phyloP scores from a whole-genome alignment of 1,284 basidiomycete genomes.

The Trametes hirsuta region DNA sequence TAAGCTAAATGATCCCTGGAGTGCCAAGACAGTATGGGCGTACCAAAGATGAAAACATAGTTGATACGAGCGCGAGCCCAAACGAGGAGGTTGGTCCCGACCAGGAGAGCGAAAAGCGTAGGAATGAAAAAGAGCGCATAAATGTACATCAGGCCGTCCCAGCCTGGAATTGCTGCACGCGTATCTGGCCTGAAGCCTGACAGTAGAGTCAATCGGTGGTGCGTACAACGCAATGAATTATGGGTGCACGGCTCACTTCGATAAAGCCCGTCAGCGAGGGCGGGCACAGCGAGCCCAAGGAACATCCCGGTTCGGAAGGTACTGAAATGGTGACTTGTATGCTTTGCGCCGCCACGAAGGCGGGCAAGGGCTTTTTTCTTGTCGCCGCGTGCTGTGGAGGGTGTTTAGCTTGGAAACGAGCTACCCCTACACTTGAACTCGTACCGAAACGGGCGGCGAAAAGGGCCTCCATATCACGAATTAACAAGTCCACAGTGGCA shows the following conservation, averaged over 20 bases:
- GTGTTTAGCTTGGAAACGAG: not conserved
- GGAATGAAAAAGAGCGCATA: slow-evolving; percentile 82
- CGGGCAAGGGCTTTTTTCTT: slow-evolving; percentile 76
- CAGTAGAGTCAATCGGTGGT: not conserved
- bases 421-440: too few relatives aligned
- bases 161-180: slow-evolving; percentile 64
- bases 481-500: slow-evolving; percentile 63
- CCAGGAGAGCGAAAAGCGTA: slow-evolving; percentile 75
- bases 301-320: slow-evolving; percentile 77
- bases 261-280: slow-evolving; percentile 69
- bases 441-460: slow-evolving; percentile 78
- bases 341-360: slow-evolving; percentile 59
- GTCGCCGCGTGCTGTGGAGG: slow-evolving; percentile 73
- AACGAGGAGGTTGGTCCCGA: slow-evolving; percentile 81
- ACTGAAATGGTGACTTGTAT: slow-evolving; percentile 76
- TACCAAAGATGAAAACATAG: slow-evolving; percentile 90
- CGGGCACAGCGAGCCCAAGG: slow-evolving; percentile 82
- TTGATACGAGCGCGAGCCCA: slow-evolving; percentile 85
- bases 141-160: slow-evolving; percentile 78
- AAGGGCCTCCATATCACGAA: slow-evolving; percentile 74
- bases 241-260: slow-evolving; percentile 52
- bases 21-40: slow-evolving; percentile 19
- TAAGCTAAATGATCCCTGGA: not conserved
- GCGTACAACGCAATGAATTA: not conserved
- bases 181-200: slow-evolving; percentile 68